Evolutionary conservation across 306 rosid species (phyloP), one percentile per base, ranked within the genome.

Genomic region (Cucurbita argyrosperma): DNA sequence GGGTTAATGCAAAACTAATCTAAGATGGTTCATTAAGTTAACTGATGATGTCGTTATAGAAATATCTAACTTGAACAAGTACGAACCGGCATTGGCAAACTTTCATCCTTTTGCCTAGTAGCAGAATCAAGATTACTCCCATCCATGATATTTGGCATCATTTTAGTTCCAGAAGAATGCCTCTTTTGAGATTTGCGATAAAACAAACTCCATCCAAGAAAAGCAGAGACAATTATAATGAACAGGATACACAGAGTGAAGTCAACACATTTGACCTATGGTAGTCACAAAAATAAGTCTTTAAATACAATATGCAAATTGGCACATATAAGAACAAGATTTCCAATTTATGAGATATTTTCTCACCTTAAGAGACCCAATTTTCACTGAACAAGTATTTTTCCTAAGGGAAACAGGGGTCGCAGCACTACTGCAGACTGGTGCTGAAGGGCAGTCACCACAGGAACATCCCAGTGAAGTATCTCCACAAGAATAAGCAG

Each of bases 401-500:
- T 38, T 75, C 76, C 84, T 82, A 38, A 26, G 54, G 71, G 81
- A 76, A 85, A 82, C 81, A 11, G 92, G 77, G 76, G 89, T 75
- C 74, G 80, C 87, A 70, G 94, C 82, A 73, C 72, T 81, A 40
- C 95, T 82, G 79, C 99, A 94, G 76, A 81, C 89, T 45, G 92
- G 83, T 65, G 99, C 83, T 54, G 90, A 84, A 75, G 96, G 96
- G 69, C 99, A 94, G 84, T 91, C 99, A 68, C 99, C 97, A 77
- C 99, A 94, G 74, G 99, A 94, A 76, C 99, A 94, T 71, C 99
- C 97, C 77, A 94, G 84, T 63, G 97, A 94, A 78, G 78, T 76
- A 82, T 94, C 99, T 79, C 90, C 82, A 12, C 99, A 91, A 53
- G 99, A 91, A 84, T 94, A 94, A 73, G 90, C 79, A 80, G 99